Base-by-base conservation (phyloP, 805 yeast genomes). In the Wickerhamiella sorbophila region DNA sequence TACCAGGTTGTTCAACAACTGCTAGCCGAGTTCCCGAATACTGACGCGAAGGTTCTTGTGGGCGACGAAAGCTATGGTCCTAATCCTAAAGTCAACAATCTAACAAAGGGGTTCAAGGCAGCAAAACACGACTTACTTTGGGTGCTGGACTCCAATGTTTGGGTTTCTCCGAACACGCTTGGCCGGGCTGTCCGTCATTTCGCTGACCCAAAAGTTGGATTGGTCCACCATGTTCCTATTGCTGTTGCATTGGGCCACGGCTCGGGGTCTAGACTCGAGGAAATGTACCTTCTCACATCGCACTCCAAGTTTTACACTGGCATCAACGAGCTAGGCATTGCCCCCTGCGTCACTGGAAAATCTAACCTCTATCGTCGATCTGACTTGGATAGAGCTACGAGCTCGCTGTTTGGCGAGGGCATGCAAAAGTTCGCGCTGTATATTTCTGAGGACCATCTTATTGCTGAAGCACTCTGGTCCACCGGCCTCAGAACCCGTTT, bases 401-500 rank as follows among this genome's bases (percentile, higher is more conserved):
- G 46, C 5, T 36, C 45, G 0, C 40, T 40, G 1, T 36, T 39
- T 5, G 60, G 58, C 15, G 46, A 43, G 15, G 81, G 88, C 0
- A 65, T 86, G 34, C 67, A 75, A 40, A 73, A 75, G 44, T 85
- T 86, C 58, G 75, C 94, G 5, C 65, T 75, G 43, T 86, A 78
- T 56, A 85, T 85, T 53, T 94, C 94, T 4, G 95, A 85, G 56
- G 95, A 85, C 58, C 85, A 85, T 58, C 81, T 84, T 93, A 85
- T 85, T 47, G 94, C 83, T 4, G 84, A 82, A 38, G 82, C 85
- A 1, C 56, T 85, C 15, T 85, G 94, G 94, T 74, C 75, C 19
- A 66, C 68, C 27, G 77, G 81, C 19, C 79, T 82, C 2, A 64
- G 86, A 49, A 82, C 94, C 0, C 86, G 79, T 0, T 66, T 84